Base-by-base conservation (phyloP, 305 asterid genomes). In the Fraxinus angustifolia region DNA sequence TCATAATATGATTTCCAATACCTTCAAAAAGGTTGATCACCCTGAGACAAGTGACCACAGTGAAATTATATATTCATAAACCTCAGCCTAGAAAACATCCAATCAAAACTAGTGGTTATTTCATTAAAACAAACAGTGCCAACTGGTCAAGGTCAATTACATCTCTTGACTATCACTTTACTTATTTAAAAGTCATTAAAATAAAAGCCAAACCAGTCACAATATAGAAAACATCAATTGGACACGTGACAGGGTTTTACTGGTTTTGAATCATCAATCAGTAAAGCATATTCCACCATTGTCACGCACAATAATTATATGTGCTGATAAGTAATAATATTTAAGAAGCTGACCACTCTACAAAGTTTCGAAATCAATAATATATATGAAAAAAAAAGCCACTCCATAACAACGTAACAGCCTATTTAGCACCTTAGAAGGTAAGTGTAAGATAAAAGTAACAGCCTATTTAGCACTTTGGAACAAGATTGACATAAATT, bases 71-170 rank as follows among this genome's bases (percentile, higher is more conserved):
- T 60, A 60, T 10, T 21, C 28, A 60, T 7, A 60, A 60, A 60
- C 33, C 71, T 26, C 73, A 71, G 72, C 30, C 78, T 19, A 16
- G 6, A 31, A 80, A 50, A 80, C 72, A 72, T 71, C 71, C 78
- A 50, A 71, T 33, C 35, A 48, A 31, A 70, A 38, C 14, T 38
- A 65, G 56, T n/a, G 38, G 28, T 48, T 34, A 21, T 73, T 60
- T 28, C 70, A 73, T 31, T 14, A 60, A 45, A 26, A 75, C 28
- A 36, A 21, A 56, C 10, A 28, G n/a, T 14, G 30, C 28, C 34
- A 58, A n/a, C 34, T 1, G 26, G 26, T 23, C 26, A 23, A 23
- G 8, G n/a, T 12, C 14, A 31, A 17, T 70, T 45, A 7, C 17
- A 67, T 67, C 33, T 67, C 73, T 28, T 0, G 73, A 23, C 35